phyloP scores from a whole-genome alignment of 208 protist species.

The Crithidia mellificae region DNA sequence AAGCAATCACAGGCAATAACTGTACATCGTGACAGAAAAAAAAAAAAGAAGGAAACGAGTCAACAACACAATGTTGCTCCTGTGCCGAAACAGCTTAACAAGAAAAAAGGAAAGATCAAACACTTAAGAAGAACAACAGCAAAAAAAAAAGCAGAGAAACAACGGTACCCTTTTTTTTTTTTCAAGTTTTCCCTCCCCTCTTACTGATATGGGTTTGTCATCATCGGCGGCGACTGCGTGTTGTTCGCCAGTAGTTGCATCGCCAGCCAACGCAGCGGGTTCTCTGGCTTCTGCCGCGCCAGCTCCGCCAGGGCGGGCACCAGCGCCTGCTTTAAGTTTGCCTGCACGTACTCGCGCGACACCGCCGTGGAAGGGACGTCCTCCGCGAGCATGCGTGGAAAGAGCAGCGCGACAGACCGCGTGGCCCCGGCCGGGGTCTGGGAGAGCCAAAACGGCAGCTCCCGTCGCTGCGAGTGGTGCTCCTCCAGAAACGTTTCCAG shows the following conservation, averaged over 20 bases:
- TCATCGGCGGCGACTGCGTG: slow-evolving; percentile 69
- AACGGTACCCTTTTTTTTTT: slow-evolving; percentile 5
- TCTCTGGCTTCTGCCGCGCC: slow-evolving; percentile 74
- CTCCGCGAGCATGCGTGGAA: slow-evolving; percentile 78
- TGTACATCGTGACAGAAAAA: too few species aligned
- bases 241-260: slow-evolving; percentile 85
- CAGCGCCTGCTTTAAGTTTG: slow-evolving; percentile 78
- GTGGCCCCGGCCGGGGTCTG: slow-evolving; percentile 40
- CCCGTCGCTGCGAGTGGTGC: slow-evolving; percentile 24
- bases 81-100: too few species aligned
- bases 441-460: slow-evolving; percentile 38
- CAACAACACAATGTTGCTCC: too few species aligned
- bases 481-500: slow-evolving; percentile 22
- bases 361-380: slow-evolving; percentile 59
- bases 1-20: too few species aligned
- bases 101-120: too few species aligned
- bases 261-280: slow-evolving; percentile 89
- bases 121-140: too few species aligned
- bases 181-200: background rate
- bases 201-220: slow-evolving; percentile 8
- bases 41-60: too few species aligned
- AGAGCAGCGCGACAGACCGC: slow-evolving; percentile 66
- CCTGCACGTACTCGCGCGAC: slow-evolving; percentile 85
- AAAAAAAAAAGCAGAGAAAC: too few species aligned
- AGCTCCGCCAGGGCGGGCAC: slow-evolving; percentile 84